Evolutionary conservation across 768 basidiomycete genomes (phyloP), one percentile per base, ranked within the genome.

Genomic region (Scleroderma bovista): DNA sequence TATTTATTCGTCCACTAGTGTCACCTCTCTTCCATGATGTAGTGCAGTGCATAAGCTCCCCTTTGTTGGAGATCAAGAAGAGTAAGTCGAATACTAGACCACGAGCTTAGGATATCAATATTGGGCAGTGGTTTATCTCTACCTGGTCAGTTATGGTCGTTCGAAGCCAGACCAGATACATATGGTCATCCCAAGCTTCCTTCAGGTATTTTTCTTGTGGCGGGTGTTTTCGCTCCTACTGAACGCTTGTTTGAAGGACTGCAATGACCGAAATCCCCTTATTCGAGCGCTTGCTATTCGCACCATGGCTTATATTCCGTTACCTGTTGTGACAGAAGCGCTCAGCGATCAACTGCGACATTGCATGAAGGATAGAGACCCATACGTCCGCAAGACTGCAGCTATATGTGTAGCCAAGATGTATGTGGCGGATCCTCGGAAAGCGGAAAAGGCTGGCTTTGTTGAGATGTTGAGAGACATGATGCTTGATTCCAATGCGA

Each of bases 281-380:
- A 93, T 99, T 50, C 88, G 96, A 32, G 96, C 95, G 15, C 76
- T 99, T 41, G 93, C 96, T 17, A 94, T 99, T 60, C 89, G 96
- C 38, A 99, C 96, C 12, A 98, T 99, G 95, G 95, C 96, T 7
- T 97, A 96, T 63, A 98, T 99, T 59, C 92, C 93, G 32, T 86
- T 96, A 20, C 88, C 93, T 9, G 75, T 84, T 44, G 91, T 97
- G 53, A 85, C 86, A 12, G 86, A 90, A 49, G 80, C 89, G 1
- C 76, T 99, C 33, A 74, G 84, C 37, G 96, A 98, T 51, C 95
- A 93, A 46, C 74, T 99, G 26, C 81, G 92, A 52, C 93, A 96
- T 66, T 89, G 88, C 54, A 75, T 98, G 38, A 89, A 92, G 61
- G 96, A 99, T 66, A 77, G 84, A 15, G 95, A 99, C 67, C 93